Evolutionary conservation across 2,329 filamentous ascomycete genomes (phyloP).

Genomic region (Ascochyta fabae): DNA sequence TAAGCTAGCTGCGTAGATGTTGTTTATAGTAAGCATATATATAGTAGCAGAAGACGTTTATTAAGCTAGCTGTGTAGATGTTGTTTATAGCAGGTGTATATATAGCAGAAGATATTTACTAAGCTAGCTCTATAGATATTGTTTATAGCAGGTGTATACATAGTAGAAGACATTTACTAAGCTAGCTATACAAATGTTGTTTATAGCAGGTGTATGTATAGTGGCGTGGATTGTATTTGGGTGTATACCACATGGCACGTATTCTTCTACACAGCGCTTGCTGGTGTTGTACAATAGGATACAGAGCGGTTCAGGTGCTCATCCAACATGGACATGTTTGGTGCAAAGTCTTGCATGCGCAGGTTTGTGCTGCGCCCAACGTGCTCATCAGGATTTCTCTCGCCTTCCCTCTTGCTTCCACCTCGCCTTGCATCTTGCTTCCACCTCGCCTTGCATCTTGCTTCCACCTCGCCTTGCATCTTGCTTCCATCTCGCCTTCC

Average conservation of each 20-base stretch:
- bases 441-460: too few species aligned
- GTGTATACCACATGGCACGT: conserved; percentile 16
- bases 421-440: too few species aligned
- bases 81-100: background rate
- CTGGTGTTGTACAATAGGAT: conserved; percentile 35
- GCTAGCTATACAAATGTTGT: background rate
- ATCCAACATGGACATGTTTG: too few species aligned
- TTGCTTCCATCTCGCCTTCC: too few species aligned
- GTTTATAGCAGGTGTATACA: conserved; percentile 16
- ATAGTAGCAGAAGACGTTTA: conserved; percentile 4
- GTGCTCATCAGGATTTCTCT: too few species aligned
- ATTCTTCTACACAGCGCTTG: conserved; percentile 4
- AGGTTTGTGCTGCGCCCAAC: too few species aligned
- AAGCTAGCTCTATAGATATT: conserved; percentile 22
- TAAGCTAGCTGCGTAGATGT: conserved; percentile 22
- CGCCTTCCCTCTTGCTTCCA: background rate
- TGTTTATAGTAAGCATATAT: conserved; percentile 13
- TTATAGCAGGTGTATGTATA: background rate
- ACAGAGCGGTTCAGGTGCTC: conserved; percentile 10
- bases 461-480: too few species aligned
- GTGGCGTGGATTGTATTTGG: conserved; percentile 44
- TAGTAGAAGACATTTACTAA: background rate
- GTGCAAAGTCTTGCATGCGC: too few species aligned
- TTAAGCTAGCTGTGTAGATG: background rate
- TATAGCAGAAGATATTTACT: conserved; percentile 54